Evolutionary conservation across 2,329 filamentous ascomycete genomes (phyloP).

Genomic region (Aspergillus melleus): DNA sequence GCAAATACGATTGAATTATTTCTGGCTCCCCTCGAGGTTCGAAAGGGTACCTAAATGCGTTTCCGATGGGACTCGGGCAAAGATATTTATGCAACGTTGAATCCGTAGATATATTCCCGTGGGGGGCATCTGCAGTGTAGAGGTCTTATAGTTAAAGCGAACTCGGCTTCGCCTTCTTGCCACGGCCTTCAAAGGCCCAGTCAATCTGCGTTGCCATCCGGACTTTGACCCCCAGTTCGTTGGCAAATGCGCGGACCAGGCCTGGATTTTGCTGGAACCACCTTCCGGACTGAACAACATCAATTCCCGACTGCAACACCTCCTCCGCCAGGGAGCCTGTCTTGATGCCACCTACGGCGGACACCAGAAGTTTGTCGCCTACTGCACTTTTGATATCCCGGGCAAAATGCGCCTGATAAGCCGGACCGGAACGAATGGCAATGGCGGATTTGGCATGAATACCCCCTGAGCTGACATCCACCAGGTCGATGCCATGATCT

Average conservation of each 20-base stretch:
- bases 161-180: background rate
- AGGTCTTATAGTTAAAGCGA: background rate
- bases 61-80: no score
- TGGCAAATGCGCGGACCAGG: slow-evolving; percentile 57
- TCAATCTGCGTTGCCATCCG: slow-evolving; percentile 41
- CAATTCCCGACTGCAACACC: slow-evolving; percentile 49
- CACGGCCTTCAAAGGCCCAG: slow-evolving; percentile 15
- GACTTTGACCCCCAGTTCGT: slow-evolving; percentile 52
- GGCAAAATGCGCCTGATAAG: slow-evolving; percentile 28
- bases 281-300: slow-evolving; percentile 53
- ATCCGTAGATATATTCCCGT: no score
- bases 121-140: no score
- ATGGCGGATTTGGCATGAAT: slow-evolving; percentile 10
- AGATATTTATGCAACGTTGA: no score
- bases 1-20: no score
- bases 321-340: slow-evolving; percentile 46
- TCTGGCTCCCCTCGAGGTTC: no score
- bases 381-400: slow-evolving; percentile 26
- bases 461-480: slow-evolving; percentile 6
- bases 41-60: no score
- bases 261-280: slow-evolving; percentile 62
- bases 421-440: slow-evolving; percentile 18
- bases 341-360: slow-evolving; percentile 23
- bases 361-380: slow-evolving; percentile 19
- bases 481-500: slow-evolving; percentile 9